Evolutionary conservation across 108 stramenopile species (phyloP), one percentile per base, ranked within the genome.

Genomic region (Cyclotella baltica): DNA sequence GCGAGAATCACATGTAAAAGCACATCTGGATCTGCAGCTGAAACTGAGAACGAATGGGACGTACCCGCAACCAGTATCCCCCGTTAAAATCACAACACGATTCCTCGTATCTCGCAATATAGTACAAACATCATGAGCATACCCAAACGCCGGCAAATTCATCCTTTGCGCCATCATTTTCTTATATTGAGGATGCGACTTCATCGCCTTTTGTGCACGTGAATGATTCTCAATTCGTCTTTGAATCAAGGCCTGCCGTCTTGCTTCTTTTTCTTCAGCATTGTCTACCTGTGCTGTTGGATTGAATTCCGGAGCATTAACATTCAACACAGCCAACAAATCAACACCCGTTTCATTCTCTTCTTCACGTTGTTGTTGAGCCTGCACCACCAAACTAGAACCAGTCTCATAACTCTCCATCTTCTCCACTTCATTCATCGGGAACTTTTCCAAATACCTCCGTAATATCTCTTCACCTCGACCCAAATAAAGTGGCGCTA

Each of bases 371-470:
- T n/a, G n/a, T n/a, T n/a, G n/a, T n/a, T n/a, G n/a, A n/a, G n/a
- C n/a, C 37, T 57, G 28, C 37, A 23, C 8, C 8, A 70, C 86
- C 43, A 62, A 88, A 69, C 11, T 77, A 86, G 90, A 78, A 36
- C 90, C 90, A 62, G 88, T 91, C 37, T 89, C 87, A 34, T 27
- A 65, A 9, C 87, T 86, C 57, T 91, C 90, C 20, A 74, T 28
- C 35, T 36, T 50, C 64, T 91, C 90, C 29, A 48, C 67, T 29
- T 72, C 50, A 15, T 78, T 66, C 18, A 85, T 85, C 11, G 90
- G 90, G 67, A 77, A 85, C 13, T 51, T 72, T 3, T 57, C 29
- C 38, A 86, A 62, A 71, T 91, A 85, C n/a, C 68, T 65, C 50
- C 30, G 25, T 67, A 90, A 57, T 11, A 83, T 83, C 37, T 65